Base-by-base conservation (phyloP, 2,329 filamentous ascomycete genomes). In the Alternaria conjuncta region DNA sequence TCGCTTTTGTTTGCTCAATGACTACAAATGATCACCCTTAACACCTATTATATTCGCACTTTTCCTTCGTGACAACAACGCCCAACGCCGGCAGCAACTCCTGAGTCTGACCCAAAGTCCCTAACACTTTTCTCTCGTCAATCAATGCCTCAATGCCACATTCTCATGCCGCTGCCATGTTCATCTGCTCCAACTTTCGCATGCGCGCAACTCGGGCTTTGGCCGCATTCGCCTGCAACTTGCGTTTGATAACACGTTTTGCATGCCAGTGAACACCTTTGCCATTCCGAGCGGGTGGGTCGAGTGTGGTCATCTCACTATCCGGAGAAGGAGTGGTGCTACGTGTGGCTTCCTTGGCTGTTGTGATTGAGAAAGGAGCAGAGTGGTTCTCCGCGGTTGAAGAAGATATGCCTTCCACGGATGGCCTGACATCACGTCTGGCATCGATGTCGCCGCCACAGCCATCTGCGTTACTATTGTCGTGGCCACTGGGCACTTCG, bases 401-500 rank as follows among this genome's bases (percentile, higher is more conserved):
- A 18, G 36, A 41, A 11, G 36, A 41, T 1, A 6, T 18, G n/a
- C n/a, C 0, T 41, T 41, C 36, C 0, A 18, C 1, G 3, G 36
- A 41, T 3, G 5, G 15, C 36, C 15, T 41, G 0, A 18, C 15
- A 18, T 41, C 15, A 18, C 3, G 15, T 18, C 12, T 2, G 1
- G 0, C 10, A 2, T 2, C 10, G 5, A 2, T 28, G 26, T 28
- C 9, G 3, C 9, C 10, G 26, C 26, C 25, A 25, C 25, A 9
- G 8, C 25, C 25, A 25, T 9, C 23, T 25, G 8, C 25, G 25
- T 25, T 25, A 9, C 25, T 25, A 9, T 23, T 5, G 21, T 23
- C 1, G 8, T 36, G 9, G 15, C 32, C 15, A 0, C 4, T 2
- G 15, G 1, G 32, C 2, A 5, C 0, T 8, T 41, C n/a, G 1